Base-by-base conservation (phyloP, 768 basidiomycete species). In the Suillus occidentalis region DNA sequence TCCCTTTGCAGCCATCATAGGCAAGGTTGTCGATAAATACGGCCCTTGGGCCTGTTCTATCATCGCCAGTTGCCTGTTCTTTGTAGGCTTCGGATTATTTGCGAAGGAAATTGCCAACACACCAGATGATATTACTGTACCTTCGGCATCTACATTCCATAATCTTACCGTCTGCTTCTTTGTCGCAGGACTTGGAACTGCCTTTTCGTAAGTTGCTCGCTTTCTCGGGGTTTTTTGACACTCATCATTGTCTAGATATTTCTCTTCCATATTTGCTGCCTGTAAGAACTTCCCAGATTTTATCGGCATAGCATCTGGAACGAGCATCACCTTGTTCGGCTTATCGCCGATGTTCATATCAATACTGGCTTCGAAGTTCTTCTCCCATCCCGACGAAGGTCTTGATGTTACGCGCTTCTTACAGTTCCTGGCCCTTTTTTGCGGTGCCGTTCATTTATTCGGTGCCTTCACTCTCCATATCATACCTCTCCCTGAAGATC, bases 311-410 rank as follows among this genome's bases (percentile, higher is more conserved):
- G 86, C 90, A 13, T 82, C 89, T 1, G 92, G 90, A 5, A 76
- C 80, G 12, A 88, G 83, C 71, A 87, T 87, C 81, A 85, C 90
- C 3, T 76, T 92, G 28, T 93, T 92, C 70, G 91, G 92, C n/a
- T 82, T 93, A 40, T 94, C 92, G 0, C 92, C 92, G 0, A 78
- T 93, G 25, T 85, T 91, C 68, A 82, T 93, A 8, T 89, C 91
- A 25, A 64, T 83, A 28, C 65, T 92, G 43, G 91, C 89, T 4
- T 85, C 89, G 5, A 77, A 63, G 18, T 86, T 80, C 72, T 93
- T 93, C 74, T 86, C 84, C 6, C 76, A 80, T 45, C 68, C 75
- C 14, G 72, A 75, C 57, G 79, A 78, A 31, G 83, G 82, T 52
- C 79, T 78, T 58, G 84, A 76, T 67, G 83, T 79, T 71, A 84